Conservation (phyloP, 2,329 filamentous ascomycete genomes). For the Curvularia sp. region DNA sequence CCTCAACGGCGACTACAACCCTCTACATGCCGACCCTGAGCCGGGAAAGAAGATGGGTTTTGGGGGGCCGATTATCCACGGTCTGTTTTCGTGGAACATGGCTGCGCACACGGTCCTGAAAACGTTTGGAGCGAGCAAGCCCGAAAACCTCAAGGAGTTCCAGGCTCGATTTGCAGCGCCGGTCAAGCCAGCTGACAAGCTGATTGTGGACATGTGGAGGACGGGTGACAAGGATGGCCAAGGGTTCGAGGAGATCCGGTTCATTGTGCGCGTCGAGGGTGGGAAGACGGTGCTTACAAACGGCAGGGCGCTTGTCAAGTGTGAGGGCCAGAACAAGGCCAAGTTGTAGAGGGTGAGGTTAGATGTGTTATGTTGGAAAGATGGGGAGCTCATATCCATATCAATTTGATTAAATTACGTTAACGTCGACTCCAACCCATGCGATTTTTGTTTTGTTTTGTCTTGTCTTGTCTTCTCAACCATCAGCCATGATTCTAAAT, state of each 20-base stretch:
- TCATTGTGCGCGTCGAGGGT: conserved; percentile 76
- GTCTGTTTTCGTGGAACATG: conserved; percentile 86
- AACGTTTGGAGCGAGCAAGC: conserved; percentile 76
- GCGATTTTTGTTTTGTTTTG: background rate
- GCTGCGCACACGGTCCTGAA: conserved; percentile 76
- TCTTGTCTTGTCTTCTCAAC: no score
- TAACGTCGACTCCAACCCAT: background rate
- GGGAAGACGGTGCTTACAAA: conserved; percentile 89
- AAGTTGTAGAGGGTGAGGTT: conserved; percentile 47
- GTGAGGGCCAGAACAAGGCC: conserved; percentile 55
- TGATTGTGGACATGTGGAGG: conserved; percentile 82
- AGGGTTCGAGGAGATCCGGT: conserved; percentile 82
- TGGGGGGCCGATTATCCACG: conserved; percentile 87
- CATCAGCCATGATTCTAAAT: no score
- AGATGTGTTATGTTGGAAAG: no score
- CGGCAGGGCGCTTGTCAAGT: conserved; percentile 79
- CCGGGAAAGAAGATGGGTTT: conserved; percentile 91
- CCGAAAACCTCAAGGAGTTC: conserved; percentile 84
- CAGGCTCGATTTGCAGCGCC: conserved; percentile 87
- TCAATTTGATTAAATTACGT: no score
- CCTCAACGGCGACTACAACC: conserved; percentile 94
- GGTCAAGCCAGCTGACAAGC: conserved; percentile 81
- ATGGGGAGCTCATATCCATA: no score
- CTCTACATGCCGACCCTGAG: conserved; percentile 85
- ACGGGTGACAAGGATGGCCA: conserved; percentile 69